phyloP scores from a whole-genome alignment of 2,329 filamentous ascomycete genomes.

The Tolypocladium album region DNA sequence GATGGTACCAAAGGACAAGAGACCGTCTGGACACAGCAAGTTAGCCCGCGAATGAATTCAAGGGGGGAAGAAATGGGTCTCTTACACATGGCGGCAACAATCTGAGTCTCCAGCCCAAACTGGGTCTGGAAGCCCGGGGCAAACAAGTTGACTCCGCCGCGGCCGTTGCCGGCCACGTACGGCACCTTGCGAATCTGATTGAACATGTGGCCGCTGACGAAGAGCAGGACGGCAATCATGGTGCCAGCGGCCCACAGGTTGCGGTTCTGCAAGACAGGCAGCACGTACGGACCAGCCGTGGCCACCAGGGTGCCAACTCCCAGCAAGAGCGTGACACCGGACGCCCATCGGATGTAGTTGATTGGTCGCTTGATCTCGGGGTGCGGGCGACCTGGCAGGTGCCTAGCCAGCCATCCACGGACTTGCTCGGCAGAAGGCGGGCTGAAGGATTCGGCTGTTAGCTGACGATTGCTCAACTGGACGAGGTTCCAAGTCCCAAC shows the following conservation, averaged over 20 bases:
- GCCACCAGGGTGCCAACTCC: slow-evolving; percentile 58
- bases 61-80: slow-evolving; percentile 11
- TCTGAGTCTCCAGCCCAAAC: slow-evolving; percentile 89
- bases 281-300: slow-evolving; percentile 65
- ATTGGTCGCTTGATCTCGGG: slow-evolving; percentile 73
- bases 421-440: slow-evolving; percentile 66
- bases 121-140: slow-evolving; percentile 88
- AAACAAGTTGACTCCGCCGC: slow-evolving; percentile 82
- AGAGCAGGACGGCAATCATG: slow-evolving; percentile 80
- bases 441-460: slow-evolving; percentile 29
- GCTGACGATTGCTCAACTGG: neutral
- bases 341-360: slow-evolving; percentile 71
- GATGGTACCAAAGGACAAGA: slow-evolving; percentile 84
- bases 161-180: slow-evolving; percentile 77
- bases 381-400: slow-evolving; percentile 68
- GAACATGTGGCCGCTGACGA: slow-evolving; percentile 98
- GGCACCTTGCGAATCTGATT: slow-evolving; percentile 96
- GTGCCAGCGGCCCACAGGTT: slow-evolving; percentile 90
- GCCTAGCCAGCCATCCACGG: slow-evolving; percentile 66
- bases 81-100: slow-evolving; percentile 88
- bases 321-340: slow-evolving; percentile 56
- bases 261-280: slow-evolving; percentile 77
- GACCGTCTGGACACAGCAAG: slow-evolving; percentile 37
- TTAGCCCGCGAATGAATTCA: slow-evolving; percentile 9
- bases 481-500: slow-evolving; percentile 12